phyloP scores from a whole-genome alignment of 1,284 basidiomycete genomes.

The Apiotrichum brassicae region DNA sequence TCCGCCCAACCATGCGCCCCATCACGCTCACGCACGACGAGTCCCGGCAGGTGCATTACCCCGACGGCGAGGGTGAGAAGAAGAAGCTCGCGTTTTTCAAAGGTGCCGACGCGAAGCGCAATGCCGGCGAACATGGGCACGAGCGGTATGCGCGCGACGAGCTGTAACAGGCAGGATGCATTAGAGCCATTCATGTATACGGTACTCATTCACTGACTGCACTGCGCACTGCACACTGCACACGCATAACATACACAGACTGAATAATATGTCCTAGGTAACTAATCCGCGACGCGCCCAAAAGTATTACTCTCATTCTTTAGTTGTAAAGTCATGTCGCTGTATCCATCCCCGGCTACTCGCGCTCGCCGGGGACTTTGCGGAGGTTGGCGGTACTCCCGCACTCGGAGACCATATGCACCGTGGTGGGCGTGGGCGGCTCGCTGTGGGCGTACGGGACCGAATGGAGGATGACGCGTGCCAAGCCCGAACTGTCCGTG shows the following conservation, averaged over 20 bases:
- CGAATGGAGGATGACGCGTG: background rate
- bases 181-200: too few species aligned
- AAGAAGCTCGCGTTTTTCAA: constrained; percentile 41
- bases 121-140: constrained; percentile 1
- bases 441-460: background rate
- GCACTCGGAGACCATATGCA: background rate
- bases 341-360: background rate
- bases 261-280: too few species aligned
- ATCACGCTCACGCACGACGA: constrained; percentile 38
- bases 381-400: background rate
- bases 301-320: too few species aligned
- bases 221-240: too few species aligned
- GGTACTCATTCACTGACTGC: too few species aligned
- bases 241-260: too few species aligned
- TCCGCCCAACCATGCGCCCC: constrained; percentile 39
- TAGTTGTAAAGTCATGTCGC: too few species aligned
- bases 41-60: constrained; percentile 24
- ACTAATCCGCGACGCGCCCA: too few species aligned
- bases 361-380: background rate
- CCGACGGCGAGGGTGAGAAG: constrained; percentile 16
- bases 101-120: constrained; percentile 19
- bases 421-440: background rate
- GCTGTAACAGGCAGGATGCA: too few species aligned
- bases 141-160: constrained; percentile 6
- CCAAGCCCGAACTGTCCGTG: background rate